phyloP scores from a whole-genome alignment of 2,329 filamentous ascomycete species.

The Tympanopsis confertula region DNA sequence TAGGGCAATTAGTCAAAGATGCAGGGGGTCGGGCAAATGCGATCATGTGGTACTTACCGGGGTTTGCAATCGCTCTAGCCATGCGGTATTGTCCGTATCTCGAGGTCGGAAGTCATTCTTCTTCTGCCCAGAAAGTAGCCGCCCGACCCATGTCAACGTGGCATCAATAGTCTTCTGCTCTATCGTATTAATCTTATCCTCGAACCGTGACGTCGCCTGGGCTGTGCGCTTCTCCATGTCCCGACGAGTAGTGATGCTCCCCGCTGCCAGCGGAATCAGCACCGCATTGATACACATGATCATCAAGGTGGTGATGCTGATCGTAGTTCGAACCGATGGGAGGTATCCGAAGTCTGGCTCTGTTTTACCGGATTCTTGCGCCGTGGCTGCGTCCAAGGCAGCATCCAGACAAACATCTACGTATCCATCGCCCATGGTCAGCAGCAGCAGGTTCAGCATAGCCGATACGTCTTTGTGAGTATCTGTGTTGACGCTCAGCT shows the following conservation, averaged over 20 bases:
- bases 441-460: slow-evolving; percentile 46
- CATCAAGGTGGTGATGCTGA: slow-evolving; percentile 54
- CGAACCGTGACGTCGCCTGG: slow-evolving; percentile 46
- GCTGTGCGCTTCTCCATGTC: slow-evolving; percentile 59
- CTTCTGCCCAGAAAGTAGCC: slow-evolving; percentile 53
- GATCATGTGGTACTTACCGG: slow-evolving; percentile 1
- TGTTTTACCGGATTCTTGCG: slow-evolving; percentile 44
- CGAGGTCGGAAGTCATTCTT: slow-evolving; percentile 62
- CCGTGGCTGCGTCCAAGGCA: slow-evolving; percentile 36
- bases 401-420: slow-evolving; percentile 15
- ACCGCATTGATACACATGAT: slow-evolving; percentile 56
- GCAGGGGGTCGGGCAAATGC: too few species aligned
- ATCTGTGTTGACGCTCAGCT: slow-evolving; percentile 50
- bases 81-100: slow-evolving; percentile 42
- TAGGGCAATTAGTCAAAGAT: too few species aligned
- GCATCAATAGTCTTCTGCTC: slow-evolving; percentile 59
- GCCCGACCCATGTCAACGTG: slow-evolving; percentile 49
- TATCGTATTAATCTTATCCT: slow-evolving; percentile 57
- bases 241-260: slow-evolving; percentile 38
- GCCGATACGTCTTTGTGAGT: slow-evolving; percentile 56
- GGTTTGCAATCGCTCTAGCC: background rate
- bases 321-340: slow-evolving; percentile 41
- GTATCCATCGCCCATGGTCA: slow-evolving; percentile 46
- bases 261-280: slow-evolving; percentile 47
- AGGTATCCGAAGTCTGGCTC: slow-evolving; percentile 56